phyloP scores from a whole-genome alignment of 1,284 basidiomycete genomes.

The Pterula multifida region DNA sequence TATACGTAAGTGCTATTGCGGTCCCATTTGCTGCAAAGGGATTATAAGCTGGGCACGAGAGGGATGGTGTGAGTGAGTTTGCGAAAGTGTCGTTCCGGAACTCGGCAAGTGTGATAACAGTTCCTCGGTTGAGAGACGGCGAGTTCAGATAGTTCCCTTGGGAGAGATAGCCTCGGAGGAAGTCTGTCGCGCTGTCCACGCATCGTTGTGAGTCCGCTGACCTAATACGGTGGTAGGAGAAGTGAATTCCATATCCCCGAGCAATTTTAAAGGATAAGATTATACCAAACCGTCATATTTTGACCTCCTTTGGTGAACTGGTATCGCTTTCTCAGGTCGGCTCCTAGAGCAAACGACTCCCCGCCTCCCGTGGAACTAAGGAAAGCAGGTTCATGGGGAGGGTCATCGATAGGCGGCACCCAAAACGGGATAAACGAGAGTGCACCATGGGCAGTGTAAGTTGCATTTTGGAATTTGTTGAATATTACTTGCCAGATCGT shows the following conservation, averaged over 20 bases:
- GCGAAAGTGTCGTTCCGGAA: slow-evolving; percentile 30
- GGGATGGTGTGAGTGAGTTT: slow-evolving; percentile 27
- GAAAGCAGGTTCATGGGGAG: slow-evolving; percentile 24
- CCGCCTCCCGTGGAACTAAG: slow-evolving; percentile 24
- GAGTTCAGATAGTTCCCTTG: slow-evolving; percentile 25
- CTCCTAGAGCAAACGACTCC: slow-evolving; percentile 28
- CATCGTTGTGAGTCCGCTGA: slow-evolving; percentile 27
- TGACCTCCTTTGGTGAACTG: slow-evolving; percentile 25
- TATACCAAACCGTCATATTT: slow-evolving; percentile 30
- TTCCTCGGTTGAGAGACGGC: slow-evolving; percentile 20
- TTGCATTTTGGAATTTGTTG: slow-evolving; percentile 27
- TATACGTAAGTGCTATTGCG: slow-evolving; percentile 16
- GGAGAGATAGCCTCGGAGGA: slow-evolving; percentile 28
- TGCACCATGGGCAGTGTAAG: slow-evolving; percentile 25
- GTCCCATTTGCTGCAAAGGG: slow-evolving; percentile 17
- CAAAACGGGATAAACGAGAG: slow-evolving; percentile 28
- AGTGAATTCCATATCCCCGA: no score
- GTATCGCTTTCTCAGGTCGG: slow-evolving; percentile 25
- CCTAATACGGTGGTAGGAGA: slow-evolving; percentile 19
- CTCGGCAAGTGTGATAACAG: slow-evolving; percentile 24
- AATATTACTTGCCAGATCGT: slow-evolving; percentile 24
- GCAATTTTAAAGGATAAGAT: no score
- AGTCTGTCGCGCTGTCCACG: slow-evolving; percentile 27
- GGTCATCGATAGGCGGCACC: slow-evolving; percentile 27
- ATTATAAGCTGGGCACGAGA: slow-evolving; percentile 23